These are phyloP conservation scores for Pisolithus microcarpus DNA, from an alignment of 768 basidiomycete species.

Conservation along the genomic window DNA sequence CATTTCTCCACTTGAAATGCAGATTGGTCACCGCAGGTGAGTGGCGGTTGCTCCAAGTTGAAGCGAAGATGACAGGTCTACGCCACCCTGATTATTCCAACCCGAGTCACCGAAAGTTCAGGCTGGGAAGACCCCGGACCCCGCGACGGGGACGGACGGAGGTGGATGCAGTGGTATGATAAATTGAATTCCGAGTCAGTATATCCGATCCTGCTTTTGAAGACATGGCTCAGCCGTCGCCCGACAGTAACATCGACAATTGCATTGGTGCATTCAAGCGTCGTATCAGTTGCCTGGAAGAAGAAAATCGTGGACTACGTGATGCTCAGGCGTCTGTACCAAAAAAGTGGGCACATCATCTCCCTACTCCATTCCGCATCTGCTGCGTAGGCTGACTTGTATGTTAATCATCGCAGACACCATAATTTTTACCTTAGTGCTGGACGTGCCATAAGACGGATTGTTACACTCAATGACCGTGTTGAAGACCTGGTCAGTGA, in stretches of 20 bases:
- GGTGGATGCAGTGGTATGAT: too few species aligned
- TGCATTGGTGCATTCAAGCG: neutral
- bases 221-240: neutral
- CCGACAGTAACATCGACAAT: neutral
- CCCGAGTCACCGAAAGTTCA: too few species aligned
- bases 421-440: neutral
- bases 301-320: neutral
- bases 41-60: too few species aligned
- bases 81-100: too few species aligned
- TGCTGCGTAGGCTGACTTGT: too few species aligned
- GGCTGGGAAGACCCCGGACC: too few species aligned
- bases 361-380: neutral
- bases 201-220: neutral
- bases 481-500: constrained; percentile 10
- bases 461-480: constrained; percentile 1
- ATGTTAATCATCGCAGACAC: neutral
- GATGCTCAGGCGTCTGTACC: neutral
- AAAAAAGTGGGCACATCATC: too few species aligned
- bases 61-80: too few species aligned
- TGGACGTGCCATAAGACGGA: neutral
- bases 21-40: too few species aligned
- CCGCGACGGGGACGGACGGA: too few species aligned
- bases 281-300: neutral
- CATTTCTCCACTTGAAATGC: too few species aligned
- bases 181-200: neutral